A percentile compares a stretch with the other conserved stretches of the same genome.
Conservation (phyloP, 2,329 filamentous ascomycete genomes). For the Colletotrichum higginsianum region DNA sequence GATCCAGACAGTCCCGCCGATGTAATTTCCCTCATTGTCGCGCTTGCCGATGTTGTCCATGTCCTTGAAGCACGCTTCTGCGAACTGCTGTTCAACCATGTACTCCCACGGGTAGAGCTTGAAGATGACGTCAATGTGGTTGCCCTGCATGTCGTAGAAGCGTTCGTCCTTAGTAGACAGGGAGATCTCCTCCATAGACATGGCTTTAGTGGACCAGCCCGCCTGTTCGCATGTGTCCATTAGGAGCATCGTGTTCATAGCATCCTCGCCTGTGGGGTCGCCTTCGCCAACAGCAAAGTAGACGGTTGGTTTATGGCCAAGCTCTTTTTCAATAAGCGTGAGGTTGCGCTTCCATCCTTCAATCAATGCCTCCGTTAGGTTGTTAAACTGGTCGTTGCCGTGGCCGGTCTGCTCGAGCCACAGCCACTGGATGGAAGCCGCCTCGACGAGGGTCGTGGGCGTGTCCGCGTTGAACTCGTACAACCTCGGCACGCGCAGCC, state of each 20-base stretch:
- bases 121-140: slow-evolving; percentile 20
- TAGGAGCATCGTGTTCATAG: slow-evolving; percentile 1
- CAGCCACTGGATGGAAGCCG: slow-evolving; percentile 22
- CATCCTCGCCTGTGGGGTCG: slow-evolving; percentile 4
- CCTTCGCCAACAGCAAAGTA: slow-evolving; percentile 10
- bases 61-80: slow-evolving; percentile 5
- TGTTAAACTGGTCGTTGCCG: slow-evolving; percentile 22
- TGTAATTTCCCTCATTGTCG: slow-evolving; percentile 8
- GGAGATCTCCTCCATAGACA: slow-evolving; percentile 18
- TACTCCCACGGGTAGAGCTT: slow-evolving; percentile 25
- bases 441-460: slow-evolving; percentile 7
- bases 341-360: slow-evolving; percentile 20
- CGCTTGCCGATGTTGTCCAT: slow-evolving; percentile 16
- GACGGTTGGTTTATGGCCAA: slow-evolving; percentile 10
- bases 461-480: slow-evolving; percentile 34
- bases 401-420: slow-evolving; percentile 25
- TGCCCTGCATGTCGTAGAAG: slow-evolving; percentile 17
- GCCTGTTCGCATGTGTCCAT: slow-evolving; percentile 28
- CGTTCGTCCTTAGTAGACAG: neutral
- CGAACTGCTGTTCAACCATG: slow-evolving; percentile 11
- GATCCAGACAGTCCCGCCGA: slow-evolving; percentile 20
- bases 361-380: neutral
- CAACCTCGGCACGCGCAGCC: slow-evolving; percentile 14
- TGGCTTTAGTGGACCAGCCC: slow-evolving; percentile 5
- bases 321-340: neutral